Conservation (phyloP, 805 yeast species). For the Monosporozyma servazzii region DNA sequence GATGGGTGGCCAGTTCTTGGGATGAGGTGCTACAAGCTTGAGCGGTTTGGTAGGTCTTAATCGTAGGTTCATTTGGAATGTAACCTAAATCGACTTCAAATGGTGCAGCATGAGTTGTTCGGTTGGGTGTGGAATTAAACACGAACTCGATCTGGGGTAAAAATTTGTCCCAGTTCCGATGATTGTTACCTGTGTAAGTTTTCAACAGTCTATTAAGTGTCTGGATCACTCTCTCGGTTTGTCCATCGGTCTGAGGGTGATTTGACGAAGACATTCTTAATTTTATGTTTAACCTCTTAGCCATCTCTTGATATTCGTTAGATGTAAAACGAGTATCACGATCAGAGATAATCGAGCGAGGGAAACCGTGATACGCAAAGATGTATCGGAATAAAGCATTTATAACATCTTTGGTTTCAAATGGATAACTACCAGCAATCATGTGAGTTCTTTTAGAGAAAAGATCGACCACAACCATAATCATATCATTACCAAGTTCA, state of each 20-base stretch:
- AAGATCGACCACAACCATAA: conserved; percentile 12
- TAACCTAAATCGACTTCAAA: conserved; percentile 8
- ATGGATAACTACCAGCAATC: conserved; percentile 5
- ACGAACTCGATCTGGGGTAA: conserved; percentile 6
- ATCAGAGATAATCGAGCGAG: conserved; percentile 4
- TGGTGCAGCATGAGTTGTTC: conserved; percentile 1
- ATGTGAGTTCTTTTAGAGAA: conserved; percentile 13
- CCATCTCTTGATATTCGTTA: not conserved
- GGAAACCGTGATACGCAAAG: conserved; percentile 12
- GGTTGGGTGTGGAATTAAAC: conserved; percentile 4
- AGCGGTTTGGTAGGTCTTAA: not conserved
- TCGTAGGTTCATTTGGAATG: conserved; percentile 5
- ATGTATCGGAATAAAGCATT: conserved; percentile 8
- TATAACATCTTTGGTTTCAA: conserved; percentile 8
- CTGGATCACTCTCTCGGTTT: conserved; percentile 3
- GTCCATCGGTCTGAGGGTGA: conserved; percentile 6
- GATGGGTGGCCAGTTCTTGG: not conserved
- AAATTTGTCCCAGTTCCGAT: conserved; percentile 2
- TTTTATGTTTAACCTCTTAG: conserved; percentile 2
- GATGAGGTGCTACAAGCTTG: not conserved
- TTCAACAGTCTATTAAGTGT: conserved; percentile 2
- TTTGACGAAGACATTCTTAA: not conserved
- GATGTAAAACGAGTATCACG: conserved; percentile 2
- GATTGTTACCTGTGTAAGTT: not conserved
- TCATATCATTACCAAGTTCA: conserved; percentile 4